Conservation (phyloP, 768 basidiomycete genomes). For the Tulasnella sp. region DNA sequence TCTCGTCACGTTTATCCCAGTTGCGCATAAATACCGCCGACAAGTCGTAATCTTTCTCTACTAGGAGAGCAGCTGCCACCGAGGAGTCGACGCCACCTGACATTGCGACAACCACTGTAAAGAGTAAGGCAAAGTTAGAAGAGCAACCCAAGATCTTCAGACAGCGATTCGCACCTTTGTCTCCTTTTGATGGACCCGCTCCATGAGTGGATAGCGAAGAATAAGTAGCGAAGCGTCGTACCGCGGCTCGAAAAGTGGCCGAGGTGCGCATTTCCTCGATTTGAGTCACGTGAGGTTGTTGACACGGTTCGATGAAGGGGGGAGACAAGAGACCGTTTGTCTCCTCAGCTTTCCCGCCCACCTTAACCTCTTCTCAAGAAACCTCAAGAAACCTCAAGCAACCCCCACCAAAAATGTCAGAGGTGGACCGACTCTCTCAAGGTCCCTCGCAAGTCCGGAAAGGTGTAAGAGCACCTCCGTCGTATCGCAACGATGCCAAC, state of each 20-base stretch:
- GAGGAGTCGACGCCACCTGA: constrained; percentile 95
- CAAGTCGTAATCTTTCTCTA: constrained; percentile 66
- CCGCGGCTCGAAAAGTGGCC: neutral
- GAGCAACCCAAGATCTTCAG: neutral
- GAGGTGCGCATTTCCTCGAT: neutral
- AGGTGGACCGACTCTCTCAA: constrained; percentile 6
- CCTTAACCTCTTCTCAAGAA: neutral
- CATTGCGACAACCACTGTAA: constrained; percentile 82
- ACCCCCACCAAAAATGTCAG: neutral
- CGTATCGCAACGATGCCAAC: constrained; percentile 14
- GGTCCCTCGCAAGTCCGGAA: neutral
- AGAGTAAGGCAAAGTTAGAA: neutral
- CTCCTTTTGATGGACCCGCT: neutral
- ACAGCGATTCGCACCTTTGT: neutral
- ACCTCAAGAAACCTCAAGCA: neutral
- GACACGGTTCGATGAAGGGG: neutral
- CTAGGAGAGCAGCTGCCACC: constrained; percentile 69
- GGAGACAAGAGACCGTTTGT: neutral
- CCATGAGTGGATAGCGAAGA: neutral
- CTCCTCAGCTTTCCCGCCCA: neutral
- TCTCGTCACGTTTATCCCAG: constrained; percentile 85
- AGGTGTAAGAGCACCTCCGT: constrained; percentile 4
- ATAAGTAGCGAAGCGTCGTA: neutral
- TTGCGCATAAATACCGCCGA: constrained; percentile 94
- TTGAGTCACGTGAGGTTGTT: neutral